Evolutionary conservation across 2,329 filamentous ascomycete species (phyloP).

Genomic region (Clonostachys rhizophaga): DNA sequence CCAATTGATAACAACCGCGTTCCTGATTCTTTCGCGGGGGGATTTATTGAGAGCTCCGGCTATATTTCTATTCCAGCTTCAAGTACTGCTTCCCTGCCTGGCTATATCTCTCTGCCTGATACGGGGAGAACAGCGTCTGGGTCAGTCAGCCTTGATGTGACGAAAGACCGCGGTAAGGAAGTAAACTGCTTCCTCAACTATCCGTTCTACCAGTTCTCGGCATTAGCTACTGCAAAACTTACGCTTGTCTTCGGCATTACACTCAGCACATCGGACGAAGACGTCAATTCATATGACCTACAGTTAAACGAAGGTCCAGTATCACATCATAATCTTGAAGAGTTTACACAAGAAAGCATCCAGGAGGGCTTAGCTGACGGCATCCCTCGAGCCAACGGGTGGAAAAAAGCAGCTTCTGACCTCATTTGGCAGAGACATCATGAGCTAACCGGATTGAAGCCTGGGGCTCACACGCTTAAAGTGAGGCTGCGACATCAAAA

Average conservation of each 20-base stretch:
- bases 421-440: neutral
- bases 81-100: constrained; percentile 4
- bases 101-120: constrained; percentile 4
- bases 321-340: constrained; percentile 3
- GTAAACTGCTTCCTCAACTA: too few species aligned
- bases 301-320: neutral
- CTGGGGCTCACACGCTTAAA: neutral
- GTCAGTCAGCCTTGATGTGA: neutral
- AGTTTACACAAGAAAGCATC: constrained; percentile 8
- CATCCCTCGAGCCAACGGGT: constrained; percentile 15
- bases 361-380: constrained; percentile 11
- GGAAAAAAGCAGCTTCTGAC: constrained; percentile 14
- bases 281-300: constrained; percentile 12
- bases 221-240: neutral
- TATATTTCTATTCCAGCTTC: constrained; percentile 29
- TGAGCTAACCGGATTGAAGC: neutral
- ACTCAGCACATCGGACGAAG: constrained; percentile 2
- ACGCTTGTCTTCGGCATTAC: neutral
- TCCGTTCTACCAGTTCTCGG: neutral
- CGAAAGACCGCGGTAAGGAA: neutral
- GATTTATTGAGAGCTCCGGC: constrained; percentile 57
- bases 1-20: constrained; percentile 45
- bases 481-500: constrained; percentile 25
- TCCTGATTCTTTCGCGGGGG: constrained; percentile 40
- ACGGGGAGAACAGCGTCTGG: neutral